Conservation (phyloP, 257 asterid species). For the Penstemon eatonii region DNA sequence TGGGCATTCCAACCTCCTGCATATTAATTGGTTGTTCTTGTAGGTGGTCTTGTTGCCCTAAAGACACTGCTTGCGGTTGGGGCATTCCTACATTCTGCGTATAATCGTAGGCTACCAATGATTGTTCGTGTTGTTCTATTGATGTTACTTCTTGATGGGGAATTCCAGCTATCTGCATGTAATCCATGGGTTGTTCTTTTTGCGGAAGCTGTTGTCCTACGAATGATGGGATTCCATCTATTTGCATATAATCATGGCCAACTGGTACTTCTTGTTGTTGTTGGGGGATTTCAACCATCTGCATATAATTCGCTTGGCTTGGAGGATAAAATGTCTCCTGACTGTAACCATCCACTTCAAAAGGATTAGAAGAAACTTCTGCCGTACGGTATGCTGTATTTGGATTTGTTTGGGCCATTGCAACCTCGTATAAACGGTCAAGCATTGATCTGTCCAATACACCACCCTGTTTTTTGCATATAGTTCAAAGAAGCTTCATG, state of each 20-base stretch:
- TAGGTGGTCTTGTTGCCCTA: constrained; percentile 31
- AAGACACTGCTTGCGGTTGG: constrained; percentile 37
- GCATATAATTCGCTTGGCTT: constrained; percentile 34
- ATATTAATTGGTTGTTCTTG: constrained; percentile 18
- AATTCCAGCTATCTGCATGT: constrained; percentile 28
- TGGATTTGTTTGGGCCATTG: constrained; percentile 34
- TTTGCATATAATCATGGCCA: constrained; percentile 28
- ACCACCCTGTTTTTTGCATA: constrained; percentile 42
- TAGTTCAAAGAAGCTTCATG: background rate
- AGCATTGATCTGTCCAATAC: constrained; percentile 58
- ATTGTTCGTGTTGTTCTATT: constrained; percentile 14
- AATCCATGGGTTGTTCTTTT: too few species aligned
- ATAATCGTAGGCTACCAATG: background rate
- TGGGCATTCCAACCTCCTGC: constrained; percentile 28
- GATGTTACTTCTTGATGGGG: constrained; percentile 19
- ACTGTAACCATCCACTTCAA: constrained; percentile 42
- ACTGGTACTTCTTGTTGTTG: constrained; percentile 30
- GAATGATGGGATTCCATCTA: constrained; percentile 18
- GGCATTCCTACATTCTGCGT: constrained; percentile 38
- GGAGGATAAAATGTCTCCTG: constrained; percentile 31
- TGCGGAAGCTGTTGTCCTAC: too few species aligned
- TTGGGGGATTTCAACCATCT: constrained; percentile 36
- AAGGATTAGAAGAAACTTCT: constrained; percentile 52
- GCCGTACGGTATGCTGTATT: constrained; percentile 32
- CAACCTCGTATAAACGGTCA: constrained; percentile 61